phyloP scores from a whole-genome alignment of 805 yeast genomes.

The Metahyphopichia silvanorum region DNA sequence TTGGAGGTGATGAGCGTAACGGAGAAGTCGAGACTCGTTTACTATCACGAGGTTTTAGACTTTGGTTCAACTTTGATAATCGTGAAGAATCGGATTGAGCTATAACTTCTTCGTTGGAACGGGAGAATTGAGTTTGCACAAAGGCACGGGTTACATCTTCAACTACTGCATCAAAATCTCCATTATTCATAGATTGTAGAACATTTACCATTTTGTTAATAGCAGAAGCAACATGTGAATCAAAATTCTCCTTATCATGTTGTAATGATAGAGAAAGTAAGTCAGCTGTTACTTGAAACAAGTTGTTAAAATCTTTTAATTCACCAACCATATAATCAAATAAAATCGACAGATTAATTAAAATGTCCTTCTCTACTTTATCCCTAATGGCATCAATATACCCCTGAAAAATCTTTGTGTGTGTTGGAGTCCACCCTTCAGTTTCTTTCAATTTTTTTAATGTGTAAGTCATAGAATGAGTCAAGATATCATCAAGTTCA shows the following conservation, averaged over 20 bases:
- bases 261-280: not conserved
- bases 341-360: constrained; percentile 52
- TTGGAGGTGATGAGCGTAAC: constrained; percentile 14
- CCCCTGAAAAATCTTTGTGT: constrained; percentile 39
- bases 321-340: constrained; percentile 46
- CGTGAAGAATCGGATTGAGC: no score
- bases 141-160: constrained; percentile 27
- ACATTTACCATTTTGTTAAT: constrained; percentile 4
- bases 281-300: constrained; percentile 7
- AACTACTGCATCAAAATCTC: constrained; percentile 33
- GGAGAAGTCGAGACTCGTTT: constrained; percentile 25
- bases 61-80: not conserved
- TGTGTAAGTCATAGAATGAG: constrained; percentile 44
- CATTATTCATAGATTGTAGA: constrained; percentile 23
- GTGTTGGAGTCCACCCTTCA: constrained; percentile 53
- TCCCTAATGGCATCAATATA: constrained; percentile 43
- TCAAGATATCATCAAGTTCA: constrained; percentile 51
- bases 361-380: constrained; percentile 49
- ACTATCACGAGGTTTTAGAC: not conserved
- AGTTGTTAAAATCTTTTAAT: constrained; percentile 10
- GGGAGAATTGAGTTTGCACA: constrained; percentile 17
- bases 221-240: constrained; percentile 1
- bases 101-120: not conserved
- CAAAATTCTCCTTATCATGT: constrained; percentile 1
- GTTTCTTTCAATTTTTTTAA: constrained; percentile 47